A percentile compares a stretch with the other conserved stretches of the same genome.
phyloP scores from a whole-genome alignment of 1,284 basidiomycete genomes.

The Ganoderma lucidum region DNA sequence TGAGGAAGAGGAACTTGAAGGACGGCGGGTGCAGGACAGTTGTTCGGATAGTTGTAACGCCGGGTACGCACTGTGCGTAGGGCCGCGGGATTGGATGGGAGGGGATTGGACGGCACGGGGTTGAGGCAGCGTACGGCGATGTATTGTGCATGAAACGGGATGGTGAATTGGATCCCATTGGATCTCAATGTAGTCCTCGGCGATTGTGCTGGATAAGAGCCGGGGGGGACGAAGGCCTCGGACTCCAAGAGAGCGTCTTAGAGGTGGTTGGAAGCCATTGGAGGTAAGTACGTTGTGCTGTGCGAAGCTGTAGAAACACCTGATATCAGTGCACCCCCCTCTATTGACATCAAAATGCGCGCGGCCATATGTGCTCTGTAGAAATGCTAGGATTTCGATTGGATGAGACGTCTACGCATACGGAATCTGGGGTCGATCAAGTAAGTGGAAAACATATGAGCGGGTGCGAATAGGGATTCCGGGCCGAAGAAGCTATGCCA shows the following conservation, averaged over 20 bases:
- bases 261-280: background rate
- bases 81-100: background rate
- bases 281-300: background rate
- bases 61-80: background rate
- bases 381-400: background rate
- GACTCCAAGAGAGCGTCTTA: background rate
- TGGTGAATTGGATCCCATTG: background rate
- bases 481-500: background rate
- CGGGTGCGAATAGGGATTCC: background rate
- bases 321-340: background rate
- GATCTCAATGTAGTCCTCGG: background rate
- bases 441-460: background rate
- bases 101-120: background rate
- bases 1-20: background rate
- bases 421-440: background rate
- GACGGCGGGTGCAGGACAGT: background rate
- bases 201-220: constrained; percentile 2
- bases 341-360: no score
- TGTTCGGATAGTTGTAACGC: background rate
- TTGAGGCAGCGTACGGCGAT: background rate
- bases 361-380: no score
- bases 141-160: background rate
- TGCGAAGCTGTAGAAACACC: background rate
- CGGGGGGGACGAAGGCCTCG: background rate
- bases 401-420: background rate